Base-by-base conservation (phyloP, 352 stramenopile species). In the Phytophthora citricola region DNA sequence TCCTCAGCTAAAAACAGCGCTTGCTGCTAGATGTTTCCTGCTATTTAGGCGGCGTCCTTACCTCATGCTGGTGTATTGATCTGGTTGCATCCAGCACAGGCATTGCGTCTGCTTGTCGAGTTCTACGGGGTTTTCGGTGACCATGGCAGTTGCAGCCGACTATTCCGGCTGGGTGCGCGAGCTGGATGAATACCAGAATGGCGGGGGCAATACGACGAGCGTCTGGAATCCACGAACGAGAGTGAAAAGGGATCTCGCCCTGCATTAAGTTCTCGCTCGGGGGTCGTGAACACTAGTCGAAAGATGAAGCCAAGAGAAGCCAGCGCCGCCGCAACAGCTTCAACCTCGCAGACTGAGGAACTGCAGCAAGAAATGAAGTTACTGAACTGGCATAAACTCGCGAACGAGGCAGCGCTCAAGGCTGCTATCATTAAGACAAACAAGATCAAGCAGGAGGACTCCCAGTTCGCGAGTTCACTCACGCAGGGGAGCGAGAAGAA, bases 331-430 rank as follows among this genome's bases (percentile, higher is more conserved):
- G 41, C 53, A 12, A 48, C 46, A 22, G 41, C 52, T 5, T 41
- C 62, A 22, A 59, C 69, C 12, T 85, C 76, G 12, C 81, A 94
- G 56, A 58, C 96, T 1, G 80, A 98, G n/a, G 89, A 97, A 45
- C 66, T 92, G 10, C 78, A 94, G 64, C 83, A 93, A 66, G 93
- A 98, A 67, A 94, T 98, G 79, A 97, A 98, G 76, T 73, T 98
- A 41, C 82, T 98, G 45, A 92, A 97, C 49, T 98, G 93, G 93
- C 93, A 98, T 78, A 98, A 98, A 62, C 86, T 98, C 20, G 92
- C 92, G 9, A 98, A 98, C 53, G 90, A 98, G 66, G 90, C 93
- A 2, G 93, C 93, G 14, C 78, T 98, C 22, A 98, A 98, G 63
- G 92, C 90, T 12, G 87, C 87, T 12, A 85, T 96, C 63, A 94